Percentiles rank a stretch among this genome's conserved stretches.
Evolutionary conservation across 2,329 filamentous ascomycete genomes (phyloP).

Genomic region (Beauveria sp.): DNA sequence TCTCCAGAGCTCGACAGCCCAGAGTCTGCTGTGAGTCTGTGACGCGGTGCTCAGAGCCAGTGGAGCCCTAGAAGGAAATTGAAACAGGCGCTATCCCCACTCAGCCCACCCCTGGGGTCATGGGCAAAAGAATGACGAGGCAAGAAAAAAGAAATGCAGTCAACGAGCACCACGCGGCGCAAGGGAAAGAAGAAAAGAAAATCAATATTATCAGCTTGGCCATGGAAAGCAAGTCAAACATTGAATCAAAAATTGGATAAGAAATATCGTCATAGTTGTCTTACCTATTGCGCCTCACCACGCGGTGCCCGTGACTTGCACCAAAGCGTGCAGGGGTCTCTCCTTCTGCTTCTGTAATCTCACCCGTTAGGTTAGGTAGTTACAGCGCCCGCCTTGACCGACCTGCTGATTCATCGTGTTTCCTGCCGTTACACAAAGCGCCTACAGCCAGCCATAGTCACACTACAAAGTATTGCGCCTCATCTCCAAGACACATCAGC

Average conservation of each 20-base stretch:
- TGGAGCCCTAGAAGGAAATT: slow-evolving; percentile 11
- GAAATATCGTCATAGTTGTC: neutral
- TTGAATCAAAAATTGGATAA: neutral
- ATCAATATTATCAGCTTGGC: neutral
- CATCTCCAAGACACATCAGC: slow-evolving; percentile 7
- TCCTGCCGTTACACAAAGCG: neutral
- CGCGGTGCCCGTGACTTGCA: neutral
- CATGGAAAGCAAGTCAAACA: neutral
- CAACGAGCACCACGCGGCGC: neutral
- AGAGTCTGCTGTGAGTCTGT: neutral
- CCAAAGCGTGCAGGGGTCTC: neutral
- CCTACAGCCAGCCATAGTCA: neutral
- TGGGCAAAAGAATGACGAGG: neutral
- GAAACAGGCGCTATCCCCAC: slow-evolving; percentile 15
- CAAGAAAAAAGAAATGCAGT: neutral
- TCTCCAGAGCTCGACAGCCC: neutral
- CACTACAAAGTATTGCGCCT: neutral
- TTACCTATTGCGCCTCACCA: neutral
- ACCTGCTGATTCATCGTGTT: neutral
- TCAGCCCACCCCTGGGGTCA: slow-evolving; percentile 13
- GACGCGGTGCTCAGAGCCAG: slow-evolving; percentile 3
- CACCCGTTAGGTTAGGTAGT: neutral
- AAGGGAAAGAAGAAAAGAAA: too few species aligned
- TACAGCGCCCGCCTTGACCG: slow-evolving; percentile 2
- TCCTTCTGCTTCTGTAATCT: neutral